Evolutionary conservation across 495 filamentous ascomycete genomes (phyloP).

Genomic region (Xylaria curta): DNA sequence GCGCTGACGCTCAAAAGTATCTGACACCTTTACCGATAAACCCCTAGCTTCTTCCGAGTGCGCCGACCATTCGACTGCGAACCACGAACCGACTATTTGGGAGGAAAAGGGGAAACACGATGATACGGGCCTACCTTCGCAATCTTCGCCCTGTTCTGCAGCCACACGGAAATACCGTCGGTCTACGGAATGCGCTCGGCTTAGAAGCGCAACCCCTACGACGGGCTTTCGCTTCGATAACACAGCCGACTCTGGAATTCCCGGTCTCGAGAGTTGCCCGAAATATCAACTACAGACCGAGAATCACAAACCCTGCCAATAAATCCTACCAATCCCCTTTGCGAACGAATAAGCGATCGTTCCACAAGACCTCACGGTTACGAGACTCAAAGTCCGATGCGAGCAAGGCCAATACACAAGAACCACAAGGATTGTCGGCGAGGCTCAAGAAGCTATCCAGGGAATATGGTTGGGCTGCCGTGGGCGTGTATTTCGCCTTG

Average conservation of each 20-base stretch:
- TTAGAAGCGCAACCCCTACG: slow-evolving; percentile 29
- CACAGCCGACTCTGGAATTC: slow-evolving; percentile 12
- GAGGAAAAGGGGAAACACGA: slow-evolving; percentile 23
- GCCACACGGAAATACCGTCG: slow-evolving; percentile 19
- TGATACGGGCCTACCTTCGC: slow-evolving; percentile 34
- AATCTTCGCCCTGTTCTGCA: slow-evolving; percentile 30
- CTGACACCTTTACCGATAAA: neutral
- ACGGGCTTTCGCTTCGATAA: slow-evolving; percentile 33
- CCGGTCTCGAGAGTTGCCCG: slow-evolving; percentile 5
- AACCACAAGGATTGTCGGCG: slow-evolving; percentile 65
- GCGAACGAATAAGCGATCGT: slow-evolving; percentile 35
- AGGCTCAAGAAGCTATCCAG: slow-evolving; percentile 81
- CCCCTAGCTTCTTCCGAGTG: neutral
- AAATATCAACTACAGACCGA: slow-evolving; percentile 19
- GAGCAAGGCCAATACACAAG: slow-evolving; percentile 32
- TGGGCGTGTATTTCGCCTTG: slow-evolving; percentile 87
- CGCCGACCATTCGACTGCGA: neutral
- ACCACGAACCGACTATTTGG: neutral
- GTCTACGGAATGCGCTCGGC: slow-evolving; percentile 32
- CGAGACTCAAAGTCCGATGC: slow-evolving; percentile 35
- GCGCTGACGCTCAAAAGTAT: neutral
- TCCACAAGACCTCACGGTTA: slow-evolving; percentile 38
- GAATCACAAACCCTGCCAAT: neutral
- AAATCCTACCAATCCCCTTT: slow-evolving; percentile 19
- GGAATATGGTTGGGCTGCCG: slow-evolving; percentile 92